These are phyloP conservation scores for Buxus sempervirens DNA, from an alignment of 164 flowering plant genomes.

Conservation along the genomic window DNA sequence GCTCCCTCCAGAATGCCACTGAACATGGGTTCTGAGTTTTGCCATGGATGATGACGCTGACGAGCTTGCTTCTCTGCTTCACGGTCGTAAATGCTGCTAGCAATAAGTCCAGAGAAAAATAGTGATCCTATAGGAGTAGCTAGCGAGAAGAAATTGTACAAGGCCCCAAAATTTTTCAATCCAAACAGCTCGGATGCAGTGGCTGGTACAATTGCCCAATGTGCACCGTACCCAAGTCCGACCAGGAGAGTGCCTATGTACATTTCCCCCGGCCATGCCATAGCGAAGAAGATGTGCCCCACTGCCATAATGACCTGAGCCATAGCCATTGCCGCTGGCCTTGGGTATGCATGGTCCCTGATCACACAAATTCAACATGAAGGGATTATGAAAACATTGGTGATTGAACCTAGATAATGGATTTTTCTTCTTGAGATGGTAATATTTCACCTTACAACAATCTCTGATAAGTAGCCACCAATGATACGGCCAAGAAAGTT, in stretches of 20 bases:
- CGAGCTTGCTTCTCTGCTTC: conserved; percentile 90
- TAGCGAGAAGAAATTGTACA: conserved; percentile 87
- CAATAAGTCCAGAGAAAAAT: conserved; percentile 82
- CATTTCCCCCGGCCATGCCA: conserved; percentile 96
- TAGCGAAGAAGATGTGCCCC: conserved; percentile 76
- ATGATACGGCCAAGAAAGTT: conserved; percentile 98
- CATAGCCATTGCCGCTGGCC: conserved; percentile 74
- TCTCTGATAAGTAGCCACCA: conserved; percentile 94
- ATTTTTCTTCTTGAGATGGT: too few relatives aligned
- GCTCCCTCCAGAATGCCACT: conserved; percentile 19
- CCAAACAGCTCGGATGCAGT: conserved; percentile 97
- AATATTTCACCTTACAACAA: conserved; percentile 58
- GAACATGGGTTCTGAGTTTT: conserved; percentile 18
- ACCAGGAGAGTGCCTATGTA: conserved; percentile 73
- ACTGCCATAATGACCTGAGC: conserved; percentile 76
- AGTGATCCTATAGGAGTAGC: conserved; percentile 91
- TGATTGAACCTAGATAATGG: too few relatives aligned
- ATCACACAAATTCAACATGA: conserved; percentile 5
- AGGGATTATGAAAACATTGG: too few relatives aligned
- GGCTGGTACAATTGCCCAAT: conserved; percentile 97
- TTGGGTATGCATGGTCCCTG: conserved; percentile 88
- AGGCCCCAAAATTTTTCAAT: conserved; percentile 81
- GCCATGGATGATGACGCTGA: conserved; percentile 15
- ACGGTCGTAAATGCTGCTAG: conserved; percentile 78
- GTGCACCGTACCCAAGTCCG: conserved; percentile 98